These are phyloP conservation scores for Chlorella variabilis DNA, from an alignment of 163 green algal species.

Conservation along the genomic window DNA sequence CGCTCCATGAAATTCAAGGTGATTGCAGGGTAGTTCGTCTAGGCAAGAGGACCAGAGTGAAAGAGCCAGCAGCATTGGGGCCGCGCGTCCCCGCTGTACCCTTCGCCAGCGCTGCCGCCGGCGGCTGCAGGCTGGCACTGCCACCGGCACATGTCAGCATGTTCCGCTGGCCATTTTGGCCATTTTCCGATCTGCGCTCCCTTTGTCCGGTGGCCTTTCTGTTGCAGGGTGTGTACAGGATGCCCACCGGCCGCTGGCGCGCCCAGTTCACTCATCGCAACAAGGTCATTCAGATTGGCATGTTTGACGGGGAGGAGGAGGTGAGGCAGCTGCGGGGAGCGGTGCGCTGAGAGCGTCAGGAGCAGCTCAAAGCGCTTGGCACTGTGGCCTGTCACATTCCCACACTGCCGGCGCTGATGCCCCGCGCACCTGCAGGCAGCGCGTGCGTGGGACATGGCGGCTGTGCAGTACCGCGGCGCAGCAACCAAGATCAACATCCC, in stretches of 20 bases:
- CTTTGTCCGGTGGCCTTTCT: too few species aligned
- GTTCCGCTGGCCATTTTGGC: too few species aligned
- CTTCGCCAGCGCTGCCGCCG: too few species aligned
- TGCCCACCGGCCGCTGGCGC: slow-evolving; percentile 32
- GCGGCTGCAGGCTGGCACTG: too few species aligned
- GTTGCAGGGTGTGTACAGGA: too few species aligned
- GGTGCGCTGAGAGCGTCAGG: background rate
- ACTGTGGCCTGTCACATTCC: background rate
- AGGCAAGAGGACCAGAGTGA: too few species aligned
- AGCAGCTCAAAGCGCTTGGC: background rate
- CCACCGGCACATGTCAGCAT: too few species aligned
- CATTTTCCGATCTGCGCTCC: too few species aligned
- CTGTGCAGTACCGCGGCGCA: slow-evolving; percentile 22
- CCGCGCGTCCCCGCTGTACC: too few species aligned
- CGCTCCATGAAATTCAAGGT: slow-evolving; percentile 22
- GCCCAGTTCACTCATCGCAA: slow-evolving; percentile 35
- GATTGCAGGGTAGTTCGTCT: too few species aligned
- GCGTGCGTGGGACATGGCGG: slow-evolving; percentile 21
- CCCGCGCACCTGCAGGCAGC: slow-evolving; percentile 12
- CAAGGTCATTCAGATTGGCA: slow-evolving; percentile 42
- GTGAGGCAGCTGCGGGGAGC: background rate
- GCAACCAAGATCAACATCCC: slow-evolving; percentile 31
- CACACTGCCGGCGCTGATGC: too few species aligned
- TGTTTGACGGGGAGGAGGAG: slow-evolving; percentile 37
- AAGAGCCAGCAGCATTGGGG: too few species aligned